Percentiles rank a stretch among this genome's conserved stretches.
Evolutionary conservation across 495 filamentous ascomycete genomes (phyloP).

Genomic region (Filosporella fistucella): DNA sequence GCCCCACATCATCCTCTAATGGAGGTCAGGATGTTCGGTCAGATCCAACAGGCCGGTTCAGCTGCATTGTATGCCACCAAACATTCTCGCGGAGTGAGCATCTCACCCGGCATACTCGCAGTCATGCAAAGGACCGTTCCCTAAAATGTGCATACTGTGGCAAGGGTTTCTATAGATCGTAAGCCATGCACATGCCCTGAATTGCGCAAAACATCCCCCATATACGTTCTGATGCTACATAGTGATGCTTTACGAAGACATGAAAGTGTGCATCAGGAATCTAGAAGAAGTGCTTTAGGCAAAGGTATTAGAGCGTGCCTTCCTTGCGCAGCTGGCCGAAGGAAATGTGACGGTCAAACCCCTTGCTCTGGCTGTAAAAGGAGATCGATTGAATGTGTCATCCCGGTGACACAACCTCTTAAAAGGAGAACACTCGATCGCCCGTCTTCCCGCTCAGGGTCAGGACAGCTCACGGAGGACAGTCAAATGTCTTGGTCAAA

Average conservation of each 20-base stretch:
- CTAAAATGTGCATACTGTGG: conserved; percentile 64
- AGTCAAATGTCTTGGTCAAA: neutral
- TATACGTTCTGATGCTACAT: neutral
- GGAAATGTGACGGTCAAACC: conserved; percentile 49
- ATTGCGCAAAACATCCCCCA: too few species aligned
- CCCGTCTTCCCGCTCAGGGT: too few species aligned
- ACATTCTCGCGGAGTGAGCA: conserved; percentile 67
- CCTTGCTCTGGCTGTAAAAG: conserved; percentile 50
- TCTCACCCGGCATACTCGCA: conserved; percentile 66
- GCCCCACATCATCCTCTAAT: conserved; percentile 19
- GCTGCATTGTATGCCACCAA: conserved; percentile 45
- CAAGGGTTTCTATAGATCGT: conserved; percentile 59
- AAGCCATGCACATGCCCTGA: conserved; percentile 17
- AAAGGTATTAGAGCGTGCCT: conserved; percentile 49
- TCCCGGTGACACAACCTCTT: conserved; percentile 19
- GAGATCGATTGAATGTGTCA: conserved; percentile 46
- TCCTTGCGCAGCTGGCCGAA: conserved; percentile 49
- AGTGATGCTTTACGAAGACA: conserved; percentile 53
- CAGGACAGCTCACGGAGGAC: neutral
- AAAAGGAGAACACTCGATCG: too few species aligned
- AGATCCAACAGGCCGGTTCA: conserved; percentile 13
- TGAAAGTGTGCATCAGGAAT: conserved; percentile 45
- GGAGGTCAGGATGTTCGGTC: conserved; percentile 13
- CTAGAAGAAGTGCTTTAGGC: conserved; percentile 35
- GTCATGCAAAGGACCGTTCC: conserved; percentile 66